Percentiles rank a stretch among this genome's conserved stretches.
These are phyloP conservation scores for Alternaria triticina DNA, from an alignment of 2,329 filamentous ascomycete species.

Conservation along the genomic window DNA sequence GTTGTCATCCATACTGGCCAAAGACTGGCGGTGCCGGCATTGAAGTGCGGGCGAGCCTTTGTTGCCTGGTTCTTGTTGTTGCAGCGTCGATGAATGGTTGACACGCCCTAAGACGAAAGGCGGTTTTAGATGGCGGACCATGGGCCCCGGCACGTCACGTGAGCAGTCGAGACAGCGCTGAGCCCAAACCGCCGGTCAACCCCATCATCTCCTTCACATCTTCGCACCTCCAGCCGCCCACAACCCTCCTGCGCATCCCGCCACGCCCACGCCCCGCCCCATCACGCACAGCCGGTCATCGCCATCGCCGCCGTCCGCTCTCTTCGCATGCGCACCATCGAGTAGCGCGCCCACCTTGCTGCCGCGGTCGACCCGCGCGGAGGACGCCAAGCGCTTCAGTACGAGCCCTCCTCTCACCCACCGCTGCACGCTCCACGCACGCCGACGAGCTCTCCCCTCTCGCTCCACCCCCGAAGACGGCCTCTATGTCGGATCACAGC, in stretches of 20 bases:
- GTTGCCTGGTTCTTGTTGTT: background rate
- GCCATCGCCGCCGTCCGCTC: conserved; percentile 9
- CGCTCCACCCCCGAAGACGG: conserved; percentile 8
- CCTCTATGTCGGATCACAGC: conserved; percentile 44
- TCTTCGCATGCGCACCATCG: conserved; percentile 40
- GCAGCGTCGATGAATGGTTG: background rate
- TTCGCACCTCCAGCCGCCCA: conserved; percentile 20
- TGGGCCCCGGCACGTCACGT: conserved; percentile 12
- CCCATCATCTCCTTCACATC: conserved; percentile 20
- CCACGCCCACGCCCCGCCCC: background rate
- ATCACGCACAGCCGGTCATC: conserved; percentile 5
- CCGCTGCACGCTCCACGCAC: conserved; percentile 23
- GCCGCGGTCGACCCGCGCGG: conserved; percentile 41
- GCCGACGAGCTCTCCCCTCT: conserved; percentile 15
- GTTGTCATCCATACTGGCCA: conserved; percentile 47
- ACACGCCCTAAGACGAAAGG: conserved; percentile 10
- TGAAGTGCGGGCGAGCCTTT: too few relatives aligned
- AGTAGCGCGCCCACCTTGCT: conserved; percentile 32
- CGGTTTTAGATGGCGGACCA: conserved; percentile 7
- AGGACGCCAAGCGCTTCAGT: conserved; percentile 35
- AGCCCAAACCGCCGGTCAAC: conserved; percentile 19
- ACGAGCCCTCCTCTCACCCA: conserved; percentile 31
- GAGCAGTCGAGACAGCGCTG: conserved; percentile 15
- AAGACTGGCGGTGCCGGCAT: too few relatives aligned
- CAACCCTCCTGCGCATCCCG: conserved; percentile 13